Evolutionary conservation across 192 early-diverging fungal genomes (phyloP).

Genomic region (Powellomyces hirtus): DNA sequence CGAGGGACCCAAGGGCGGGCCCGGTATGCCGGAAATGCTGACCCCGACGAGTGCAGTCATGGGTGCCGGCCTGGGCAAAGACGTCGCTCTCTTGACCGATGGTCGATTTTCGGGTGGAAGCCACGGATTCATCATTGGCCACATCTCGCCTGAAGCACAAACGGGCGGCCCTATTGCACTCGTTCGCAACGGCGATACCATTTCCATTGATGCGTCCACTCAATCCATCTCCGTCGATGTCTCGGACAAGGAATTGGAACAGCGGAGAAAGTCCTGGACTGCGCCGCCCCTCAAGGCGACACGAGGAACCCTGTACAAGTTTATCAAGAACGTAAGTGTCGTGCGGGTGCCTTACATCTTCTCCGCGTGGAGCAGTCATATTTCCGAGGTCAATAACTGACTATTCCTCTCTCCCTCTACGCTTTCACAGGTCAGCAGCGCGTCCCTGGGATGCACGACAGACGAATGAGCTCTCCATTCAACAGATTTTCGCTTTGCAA

Average conservation of each 20-base stretch:
- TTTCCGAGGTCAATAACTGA: not conserved
- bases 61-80: constrained; percentile 97
- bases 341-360: not conserved
- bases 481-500: no score
- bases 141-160: constrained; percentile 98
- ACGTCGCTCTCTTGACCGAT: constrained; percentile 96
- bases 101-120: constrained; percentile 98
- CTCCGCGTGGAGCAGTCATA: not conserved
- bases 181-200: constrained; percentile 82
- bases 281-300: constrained; percentile 88
- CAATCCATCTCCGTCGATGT: constrained; percentile 77
- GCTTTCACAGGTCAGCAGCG: constrained; percentile 40
- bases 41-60: constrained; percentile 97
- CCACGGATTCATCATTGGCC: constrained; percentile 99
- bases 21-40: constrained; percentile 99
- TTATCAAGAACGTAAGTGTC: constrained; percentile 62
- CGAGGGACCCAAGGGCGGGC: constrained; percentile 96
- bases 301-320: constrained; percentile 88
- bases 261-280: constrained; percentile 69
- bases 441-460: constrained; percentile 48
- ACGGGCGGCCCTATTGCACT: constrained; percentile 94
- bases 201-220: constrained; percentile 83
- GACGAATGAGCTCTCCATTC: no score
- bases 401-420: not conserved
- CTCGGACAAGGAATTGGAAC: constrained; percentile 71